A percentile compares a stretch with the other conserved stretches of the same genome.
phyloP scores from a whole-genome alignment of 345 rosid genomes.

The Eucalyptus pauciflora region DNA sequence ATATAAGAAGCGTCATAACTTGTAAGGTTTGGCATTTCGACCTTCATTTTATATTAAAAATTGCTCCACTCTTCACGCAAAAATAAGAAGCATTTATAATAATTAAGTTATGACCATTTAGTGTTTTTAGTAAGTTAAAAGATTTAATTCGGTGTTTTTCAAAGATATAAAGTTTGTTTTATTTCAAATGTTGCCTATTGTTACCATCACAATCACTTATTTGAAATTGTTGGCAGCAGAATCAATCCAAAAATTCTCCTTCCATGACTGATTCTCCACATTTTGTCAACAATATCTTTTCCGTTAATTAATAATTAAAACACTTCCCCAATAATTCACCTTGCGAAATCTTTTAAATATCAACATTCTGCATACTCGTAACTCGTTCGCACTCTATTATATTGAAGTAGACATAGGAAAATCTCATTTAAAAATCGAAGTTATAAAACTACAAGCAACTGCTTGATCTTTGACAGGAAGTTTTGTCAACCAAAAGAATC shows the following conservation, averaged over 20 bases:
- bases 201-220: not conserved
- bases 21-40: not conserved
- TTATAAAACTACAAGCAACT: not conserved
- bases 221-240: not conserved
- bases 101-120: too few species aligned
- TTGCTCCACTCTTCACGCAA: not conserved
- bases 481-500: not conserved
- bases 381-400: too few species aligned
- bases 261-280: not conserved
- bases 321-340: not conserved
- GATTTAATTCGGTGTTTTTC: not conserved
- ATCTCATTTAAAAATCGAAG: not conserved
- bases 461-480: not conserved
- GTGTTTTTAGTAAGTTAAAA: too few species aligned
- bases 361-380: not conserved
- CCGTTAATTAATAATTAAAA: too few species aligned
- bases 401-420: not conserved
- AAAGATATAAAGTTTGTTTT: not conserved
- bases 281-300: not conserved
- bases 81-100: not conserved
- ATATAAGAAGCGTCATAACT: not conserved
- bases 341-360: not conserved
- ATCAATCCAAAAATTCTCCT: not conserved
- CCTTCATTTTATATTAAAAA: not conserved
- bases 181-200: not conserved